Base-by-base conservation (phyloP, 495 filamentous ascomycete species). In the Hypoxylon lienhwacheense region DNA sequence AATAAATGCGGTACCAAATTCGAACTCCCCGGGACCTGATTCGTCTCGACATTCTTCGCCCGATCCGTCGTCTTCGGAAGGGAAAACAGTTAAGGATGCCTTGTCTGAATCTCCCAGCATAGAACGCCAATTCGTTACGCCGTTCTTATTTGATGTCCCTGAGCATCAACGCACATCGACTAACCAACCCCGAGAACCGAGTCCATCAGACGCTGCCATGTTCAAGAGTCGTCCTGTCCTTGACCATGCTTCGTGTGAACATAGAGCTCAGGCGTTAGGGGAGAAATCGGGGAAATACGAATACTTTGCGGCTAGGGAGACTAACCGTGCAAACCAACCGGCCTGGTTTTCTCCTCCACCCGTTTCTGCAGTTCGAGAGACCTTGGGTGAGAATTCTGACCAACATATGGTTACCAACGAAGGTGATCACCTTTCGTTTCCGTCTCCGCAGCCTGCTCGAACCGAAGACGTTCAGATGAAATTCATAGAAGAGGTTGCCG, bases 141-240 rank as follows among this genome's bases (percentile, higher is more conserved):
- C 41, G 4, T 52, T 24, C 36, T 31, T 59, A n/a, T 52, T 56
- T 36, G 49, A 53, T 7, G 21, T 31, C 10, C 16, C 36, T 24
- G 31, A 36, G 7, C 33, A 36, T 4, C 50, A 40, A 19, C 25
- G 7, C 8, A 40, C 24, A 21, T 12, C 45, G 22, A 40, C 10
- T 34, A 17, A 5, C 34, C 33, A 49, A 14, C 19, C 44, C 22
- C 47, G 72, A 24, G 63, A 70, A 12, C 65, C 71, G 20, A 73
- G 73, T 48, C 73, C 71, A 14, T 74, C 73, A 8, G 74, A 77
- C 61, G 73, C 73, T 40, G 72, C 67, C 8, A 69, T 76, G 65
- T 64, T 71, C 12, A 72, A 73, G 61, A 61, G 54, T 20, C 51
- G 33, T 15, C 46, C 42, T n/a, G n/a, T 49, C 5, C 36, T 50